phyloP scores from a whole-genome alignment of 108 stramenopile genomes.

The Nitzschia sp. region DNA sequence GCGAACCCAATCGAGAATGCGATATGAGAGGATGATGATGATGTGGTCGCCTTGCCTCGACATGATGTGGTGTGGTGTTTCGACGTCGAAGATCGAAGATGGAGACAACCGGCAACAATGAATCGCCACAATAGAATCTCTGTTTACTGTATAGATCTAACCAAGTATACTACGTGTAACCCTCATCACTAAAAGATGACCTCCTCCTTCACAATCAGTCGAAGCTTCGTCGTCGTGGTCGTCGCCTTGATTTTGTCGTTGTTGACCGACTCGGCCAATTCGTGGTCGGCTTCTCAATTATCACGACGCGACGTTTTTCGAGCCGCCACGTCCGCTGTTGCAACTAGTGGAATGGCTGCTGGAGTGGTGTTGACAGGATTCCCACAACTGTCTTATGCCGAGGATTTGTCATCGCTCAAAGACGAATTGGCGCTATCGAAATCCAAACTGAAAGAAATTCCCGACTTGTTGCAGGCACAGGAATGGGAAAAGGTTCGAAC shows the following conservation, averaged over 20 bases:
- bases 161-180: too few relatives aligned
- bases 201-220: too few relatives aligned
- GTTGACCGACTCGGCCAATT: neutral
- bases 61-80: too few relatives aligned
- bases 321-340: neutral
- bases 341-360: neutral
- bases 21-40: too few relatives aligned
- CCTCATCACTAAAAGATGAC: too few relatives aligned
- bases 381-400: neutral
- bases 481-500: conserved; percentile 76
- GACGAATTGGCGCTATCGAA: conserved; percentile 36
- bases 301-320: neutral
- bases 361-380: neutral
- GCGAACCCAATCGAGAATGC: neutral
- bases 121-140: neutral
- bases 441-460: conserved; percentile 46
- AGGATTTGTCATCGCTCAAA: neutral
- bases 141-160: neutral
- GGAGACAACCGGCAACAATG: too few relatives aligned
- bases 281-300: neutral
- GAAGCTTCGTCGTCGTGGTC: neutral
- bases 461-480: conserved; percentile 45
- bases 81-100: neutral
- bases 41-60: neutral
- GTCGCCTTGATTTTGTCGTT: neutral